phyloP scores from a whole-genome alignment of 192 early-diverging fungal genomes.

The Diversispora eburnea region DNA sequence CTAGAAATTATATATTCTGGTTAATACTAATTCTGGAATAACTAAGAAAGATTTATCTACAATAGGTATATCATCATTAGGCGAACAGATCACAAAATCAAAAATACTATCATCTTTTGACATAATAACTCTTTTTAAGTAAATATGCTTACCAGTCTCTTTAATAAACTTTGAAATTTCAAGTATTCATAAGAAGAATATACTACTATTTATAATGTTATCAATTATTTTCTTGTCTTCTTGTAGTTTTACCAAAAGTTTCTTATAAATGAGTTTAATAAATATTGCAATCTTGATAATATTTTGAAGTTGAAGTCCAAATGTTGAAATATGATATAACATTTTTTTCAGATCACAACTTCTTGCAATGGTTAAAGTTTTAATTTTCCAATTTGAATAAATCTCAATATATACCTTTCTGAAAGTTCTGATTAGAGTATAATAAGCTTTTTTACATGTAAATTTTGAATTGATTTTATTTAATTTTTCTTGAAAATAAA shows the following conservation, averaged over 20 bases:
- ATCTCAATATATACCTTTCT: slow-evolving; percentile 5
- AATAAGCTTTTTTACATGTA: slow-evolving; percentile 1
- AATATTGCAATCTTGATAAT: background rate
- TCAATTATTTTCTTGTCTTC: slow-evolving; percentile 1
- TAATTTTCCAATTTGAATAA: background rate
- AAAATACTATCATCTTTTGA: background rate
- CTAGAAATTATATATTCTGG: background rate
- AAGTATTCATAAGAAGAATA: slow-evolving; percentile 15
- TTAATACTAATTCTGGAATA: background rate
- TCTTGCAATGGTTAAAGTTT: background rate
- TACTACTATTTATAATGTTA: slow-evolving; percentile 6
- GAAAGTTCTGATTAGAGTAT: background rate
- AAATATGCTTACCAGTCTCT: background rate
- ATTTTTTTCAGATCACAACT: slow-evolving; percentile 12
- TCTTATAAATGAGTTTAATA: slow-evolving; percentile 3
- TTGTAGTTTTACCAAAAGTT: background rate
- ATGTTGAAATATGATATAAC: slow-evolving; percentile 1
- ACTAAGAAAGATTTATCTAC: slow-evolving; percentile 7
- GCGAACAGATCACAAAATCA: slow-evolving; percentile 7
- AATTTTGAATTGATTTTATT: slow-evolving; percentile 3
- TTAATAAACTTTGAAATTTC: slow-evolving; percentile 13
- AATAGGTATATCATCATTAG: slow-evolving; percentile 3
- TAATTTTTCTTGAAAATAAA: slow-evolving; percentile 2
- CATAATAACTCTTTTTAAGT: background rate
- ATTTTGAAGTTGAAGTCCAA: background rate